These are phyloP conservation scores for Selaginella moellendorffii DNA, from an alignment of 75 land plant species.

Conservation along the genomic window DNA sequence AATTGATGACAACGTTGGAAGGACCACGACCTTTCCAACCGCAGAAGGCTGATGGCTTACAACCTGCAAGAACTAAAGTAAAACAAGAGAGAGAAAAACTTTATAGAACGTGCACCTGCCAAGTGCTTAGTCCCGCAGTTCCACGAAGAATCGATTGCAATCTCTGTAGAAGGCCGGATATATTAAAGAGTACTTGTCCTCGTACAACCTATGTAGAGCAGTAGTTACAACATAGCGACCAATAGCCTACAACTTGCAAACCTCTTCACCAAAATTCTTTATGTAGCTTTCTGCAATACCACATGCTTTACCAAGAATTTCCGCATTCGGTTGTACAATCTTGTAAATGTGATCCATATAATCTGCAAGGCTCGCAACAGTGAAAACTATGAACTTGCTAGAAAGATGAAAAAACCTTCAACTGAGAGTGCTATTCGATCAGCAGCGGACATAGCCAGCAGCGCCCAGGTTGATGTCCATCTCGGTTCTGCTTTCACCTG, in stretches of 20 bases:
- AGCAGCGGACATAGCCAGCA: constrained; percentile 10
- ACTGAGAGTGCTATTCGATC: constrained; percentile 10
- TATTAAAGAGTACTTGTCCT: not conserved
- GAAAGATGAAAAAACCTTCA: constrained; percentile 1
- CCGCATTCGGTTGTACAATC: not conserved
- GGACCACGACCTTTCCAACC: constrained; percentile 6
- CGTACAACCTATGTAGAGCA: not conserved
- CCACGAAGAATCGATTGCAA: not conserved
- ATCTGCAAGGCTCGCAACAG: not conserved
- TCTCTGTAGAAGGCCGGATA: not conserved
- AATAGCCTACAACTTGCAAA: not conserved
- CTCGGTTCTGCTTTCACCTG: constrained; percentile 10
- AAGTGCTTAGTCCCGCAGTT: not conserved
- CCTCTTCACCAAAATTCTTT: not conserved
- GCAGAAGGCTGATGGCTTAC: constrained; percentile 11
- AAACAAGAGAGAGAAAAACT: not conserved
- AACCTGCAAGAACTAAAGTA: constrained; percentile 9
- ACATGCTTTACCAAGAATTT: not conserved
- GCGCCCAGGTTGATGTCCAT: constrained; percentile 12
- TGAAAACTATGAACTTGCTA: not conserved
- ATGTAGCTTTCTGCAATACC: not conserved
- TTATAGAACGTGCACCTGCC: not conserved
- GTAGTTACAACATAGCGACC: not conserved
- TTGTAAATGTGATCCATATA: constrained; percentile 5
- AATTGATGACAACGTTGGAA: constrained; percentile 15